Evolutionary conservation across 192 early-diverging fungal species (phyloP).

Genomic region (Chytriomyces sp.): DNA sequence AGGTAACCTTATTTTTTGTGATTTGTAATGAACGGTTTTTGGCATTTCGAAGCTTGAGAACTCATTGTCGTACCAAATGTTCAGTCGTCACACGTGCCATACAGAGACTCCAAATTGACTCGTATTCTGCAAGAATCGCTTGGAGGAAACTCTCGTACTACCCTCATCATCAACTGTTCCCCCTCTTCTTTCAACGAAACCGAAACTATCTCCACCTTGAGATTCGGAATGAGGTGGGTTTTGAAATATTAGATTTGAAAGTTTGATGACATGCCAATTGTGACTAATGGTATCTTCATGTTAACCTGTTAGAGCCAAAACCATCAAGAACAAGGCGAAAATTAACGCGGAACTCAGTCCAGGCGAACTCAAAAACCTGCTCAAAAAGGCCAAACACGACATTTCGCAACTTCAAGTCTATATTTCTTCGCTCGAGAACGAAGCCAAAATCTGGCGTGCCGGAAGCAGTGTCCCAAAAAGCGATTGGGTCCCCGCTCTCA

Average conservation of each 20-base stretch:
- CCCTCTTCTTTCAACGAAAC: constrained; percentile 97
- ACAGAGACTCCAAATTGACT: constrained; percentile 98
- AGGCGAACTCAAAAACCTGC: constrained; percentile 90
- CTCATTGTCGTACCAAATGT: constrained; percentile 9
- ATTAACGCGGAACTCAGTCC: constrained; percentile 96
- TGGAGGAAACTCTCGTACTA: constrained; percentile 99
- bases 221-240: constrained; percentile 86
- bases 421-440: constrained; percentile 82
- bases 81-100: constrained; percentile 94
- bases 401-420: constrained; percentile 83
- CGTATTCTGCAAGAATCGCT: constrained; percentile 99
- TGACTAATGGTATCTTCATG: background rate
- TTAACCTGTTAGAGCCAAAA: constrained; percentile 78
- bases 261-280: background rate
- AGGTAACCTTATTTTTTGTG: constrained; percentile 56
- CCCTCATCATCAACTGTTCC: constrained; percentile 98
- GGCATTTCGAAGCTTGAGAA: constrained; percentile 1
- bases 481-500: constrained; percentile 46
- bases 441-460: constrained; percentile 86
- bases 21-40: constrained; percentile 11
- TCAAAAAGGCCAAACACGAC: constrained; percentile 89
- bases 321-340: constrained; percentile 99
- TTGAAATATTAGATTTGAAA: background rate
- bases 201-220: constrained; percentile 90
- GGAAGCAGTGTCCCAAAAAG: constrained; percentile 43